These are phyloP conservation scores for Cercospora berteroae DNA, from an alignment of 2,329 filamentous ascomycete genomes.

Conservation along the genomic window DNA sequence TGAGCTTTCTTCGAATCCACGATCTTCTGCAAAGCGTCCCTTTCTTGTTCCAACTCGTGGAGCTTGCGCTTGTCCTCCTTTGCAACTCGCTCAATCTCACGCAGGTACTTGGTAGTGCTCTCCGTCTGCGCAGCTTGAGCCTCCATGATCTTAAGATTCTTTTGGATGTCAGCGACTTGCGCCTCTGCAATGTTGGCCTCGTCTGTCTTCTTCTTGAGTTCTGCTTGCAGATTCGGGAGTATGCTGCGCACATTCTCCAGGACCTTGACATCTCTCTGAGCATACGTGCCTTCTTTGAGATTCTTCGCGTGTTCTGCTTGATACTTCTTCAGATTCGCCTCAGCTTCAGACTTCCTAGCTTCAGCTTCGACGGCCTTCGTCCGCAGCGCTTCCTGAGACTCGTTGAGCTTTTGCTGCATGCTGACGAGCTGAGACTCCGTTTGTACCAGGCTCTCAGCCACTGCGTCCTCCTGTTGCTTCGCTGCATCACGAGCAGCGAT, in stretches of 20 bases:
- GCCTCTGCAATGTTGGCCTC: constrained; percentile 48
- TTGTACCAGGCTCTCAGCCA: constrained; percentile 34
- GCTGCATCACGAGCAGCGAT: constrained; percentile 39
- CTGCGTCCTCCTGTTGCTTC: constrained; percentile 43
- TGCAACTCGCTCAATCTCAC: constrained; percentile 30
- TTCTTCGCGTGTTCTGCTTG: constrained; percentile 46
- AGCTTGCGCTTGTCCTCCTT: constrained; percentile 9
- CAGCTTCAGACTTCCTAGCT: constrained; percentile 31
- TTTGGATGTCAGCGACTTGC: constrained; percentile 42
- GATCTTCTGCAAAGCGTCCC: constrained; percentile 29
- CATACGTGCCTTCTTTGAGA: constrained; percentile 51
- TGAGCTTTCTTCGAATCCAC: constrained; percentile 31
- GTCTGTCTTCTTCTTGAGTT: constrained; percentile 55
- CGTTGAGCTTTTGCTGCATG: constrained; percentile 52
- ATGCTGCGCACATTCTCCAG: constrained; percentile 55
- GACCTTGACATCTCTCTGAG: constrained; percentile 53
- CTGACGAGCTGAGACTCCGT: constrained; percentile 50
- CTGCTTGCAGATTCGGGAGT: constrained; percentile 53
- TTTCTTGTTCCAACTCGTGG: constrained; percentile 29
- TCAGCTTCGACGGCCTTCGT: constrained; percentile 35
- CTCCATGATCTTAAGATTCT: constrained; percentile 33
- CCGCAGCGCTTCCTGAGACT: constrained; percentile 42
- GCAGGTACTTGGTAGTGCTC: constrained; percentile 23
- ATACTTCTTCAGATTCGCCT: constrained; percentile 38
- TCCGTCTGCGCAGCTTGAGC: constrained; percentile 27